These are phyloP conservation scores for Rhizodiscina lignyota DNA, from an alignment of 495 filamentous ascomycete genomes.

Conservation along the genomic window DNA sequence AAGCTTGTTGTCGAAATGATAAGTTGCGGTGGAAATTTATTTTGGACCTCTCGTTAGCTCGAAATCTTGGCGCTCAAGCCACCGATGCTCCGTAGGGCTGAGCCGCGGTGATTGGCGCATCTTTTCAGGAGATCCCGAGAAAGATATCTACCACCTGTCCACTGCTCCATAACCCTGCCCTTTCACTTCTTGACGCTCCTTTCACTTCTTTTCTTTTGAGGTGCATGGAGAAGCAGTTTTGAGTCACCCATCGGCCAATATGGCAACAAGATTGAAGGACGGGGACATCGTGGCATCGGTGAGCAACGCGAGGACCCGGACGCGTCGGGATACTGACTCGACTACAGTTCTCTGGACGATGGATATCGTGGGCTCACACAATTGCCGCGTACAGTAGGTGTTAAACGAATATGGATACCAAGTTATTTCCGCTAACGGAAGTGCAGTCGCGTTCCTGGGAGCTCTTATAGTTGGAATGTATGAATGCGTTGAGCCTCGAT, in stretches of 20 bases:
- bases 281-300: conserved; percentile 67
- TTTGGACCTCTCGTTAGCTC: too few relatives aligned
- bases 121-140: too few relatives aligned
- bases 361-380: conserved; percentile 84
- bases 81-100: too few relatives aligned
- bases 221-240: too few relatives aligned
- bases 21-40: too few relatives aligned
- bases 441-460: conserved; percentile 68
- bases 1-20: too few relatives aligned
- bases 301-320: conserved; percentile 23
- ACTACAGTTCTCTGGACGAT: conserved; percentile 65
- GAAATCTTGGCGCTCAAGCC: too few relatives aligned
- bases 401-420: not conserved
- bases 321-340: conserved; percentile 8
- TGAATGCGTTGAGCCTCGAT: not conserved
- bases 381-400: conserved; percentile 52
- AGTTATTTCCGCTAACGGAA: conserved; percentile 4
- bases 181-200: conserved; percentile 25
- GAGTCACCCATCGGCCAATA: too few relatives aligned
- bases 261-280: conserved; percentile 78
- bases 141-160: too few relatives aligned
- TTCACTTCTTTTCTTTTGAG: conserved; percentile 19
- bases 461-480: conserved; percentile 69
- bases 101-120: too few relatives aligned
- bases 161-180: too few relatives aligned